These are phyloP conservation scores for Nicotiana undulata DNA, from an alignment of 257 asterid genomes.

Conservation along the genomic window DNA sequence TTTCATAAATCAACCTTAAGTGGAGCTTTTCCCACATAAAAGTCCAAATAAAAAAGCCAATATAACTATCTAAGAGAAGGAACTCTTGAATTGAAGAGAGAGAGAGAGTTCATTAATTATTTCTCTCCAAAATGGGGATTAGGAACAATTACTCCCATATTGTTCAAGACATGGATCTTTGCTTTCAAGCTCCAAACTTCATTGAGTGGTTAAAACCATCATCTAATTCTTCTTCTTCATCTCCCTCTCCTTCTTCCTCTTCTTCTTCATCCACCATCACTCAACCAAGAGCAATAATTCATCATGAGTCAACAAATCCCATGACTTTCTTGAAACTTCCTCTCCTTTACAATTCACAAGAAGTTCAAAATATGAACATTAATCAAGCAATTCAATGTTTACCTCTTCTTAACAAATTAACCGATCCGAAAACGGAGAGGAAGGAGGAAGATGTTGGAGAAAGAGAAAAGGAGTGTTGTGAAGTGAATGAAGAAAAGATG, in stretches of 20 bases:
- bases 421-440: slow-evolving; percentile 24
- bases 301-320: slow-evolving; percentile 4
- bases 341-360: slow-evolving; percentile 24
- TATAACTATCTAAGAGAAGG: neutral
- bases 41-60: neutral
- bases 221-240: slow-evolving; percentile 6
- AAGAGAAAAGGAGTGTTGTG: neutral
- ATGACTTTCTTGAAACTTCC: slow-evolving; percentile 49
- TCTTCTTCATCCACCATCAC: slow-evolving; percentile 17
- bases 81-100: slow-evolving; percentile 5
- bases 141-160: slow-evolving; percentile 24
- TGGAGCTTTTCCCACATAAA: slow-evolving; percentile 35
- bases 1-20: slow-evolving; percentile 35
- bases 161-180: slow-evolving; percentile 31
- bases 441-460: slow-evolving; percentile 25
- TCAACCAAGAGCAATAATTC: slow-evolving; percentile 10
- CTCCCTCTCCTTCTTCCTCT: slow-evolving; percentile 10
- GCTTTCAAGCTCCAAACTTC: slow-evolving; percentile 38
- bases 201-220: slow-evolving; percentile 65
- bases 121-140: slow-evolving; percentile 25
- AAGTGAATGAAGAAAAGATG: slow-evolving; percentile 15
- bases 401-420: slow-evolving; percentile 65
- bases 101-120: slow-evolving; percentile 9
- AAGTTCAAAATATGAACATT: neutral
- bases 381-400: slow-evolving; percentile 47